These are phyloP conservation scores for Aspergillus jensenii DNA, from an alignment of 2,329 filamentous ascomycete species.

Conservation along the genomic window DNA sequence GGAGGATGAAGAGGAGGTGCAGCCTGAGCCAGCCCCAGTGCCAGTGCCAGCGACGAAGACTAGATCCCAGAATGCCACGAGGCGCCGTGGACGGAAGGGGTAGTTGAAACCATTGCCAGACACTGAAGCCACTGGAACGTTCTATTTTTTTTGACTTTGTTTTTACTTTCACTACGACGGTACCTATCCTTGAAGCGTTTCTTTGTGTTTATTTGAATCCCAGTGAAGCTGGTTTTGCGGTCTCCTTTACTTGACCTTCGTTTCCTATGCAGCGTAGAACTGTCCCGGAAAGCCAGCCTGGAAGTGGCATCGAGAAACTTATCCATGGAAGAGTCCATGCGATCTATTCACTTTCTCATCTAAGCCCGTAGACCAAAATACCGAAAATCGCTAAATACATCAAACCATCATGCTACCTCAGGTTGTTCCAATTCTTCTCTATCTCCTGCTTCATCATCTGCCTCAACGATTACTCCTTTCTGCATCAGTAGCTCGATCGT, in stretches of 20 bases:
- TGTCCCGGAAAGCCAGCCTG: not conserved
- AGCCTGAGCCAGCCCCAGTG: not conserved
- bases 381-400: not conserved
- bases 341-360: not conserved
- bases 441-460: not conserved
- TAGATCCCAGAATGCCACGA: conserved; percentile 24
- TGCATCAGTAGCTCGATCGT: conserved; percentile 17
- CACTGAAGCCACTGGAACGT: no score
- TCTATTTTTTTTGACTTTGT: not conserved
- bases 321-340: not conserved
- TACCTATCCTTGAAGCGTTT: not conserved
- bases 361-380: not conserved
- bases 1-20: no score
- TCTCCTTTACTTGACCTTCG: not conserved
- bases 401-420: not conserved
- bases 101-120: conserved; percentile 6
- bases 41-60: conserved; percentile 11
- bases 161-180: not conserved
- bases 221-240: not conserved
- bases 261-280: not conserved
- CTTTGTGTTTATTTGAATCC: not conserved
- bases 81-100: conserved; percentile 20
- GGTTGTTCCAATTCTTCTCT: not conserved
- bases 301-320: not conserved
- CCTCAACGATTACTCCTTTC: not conserved